phyloP scores from a whole-genome alignment of 371 early-diverging fungal species.

The Rhizomucor miehei region DNA sequence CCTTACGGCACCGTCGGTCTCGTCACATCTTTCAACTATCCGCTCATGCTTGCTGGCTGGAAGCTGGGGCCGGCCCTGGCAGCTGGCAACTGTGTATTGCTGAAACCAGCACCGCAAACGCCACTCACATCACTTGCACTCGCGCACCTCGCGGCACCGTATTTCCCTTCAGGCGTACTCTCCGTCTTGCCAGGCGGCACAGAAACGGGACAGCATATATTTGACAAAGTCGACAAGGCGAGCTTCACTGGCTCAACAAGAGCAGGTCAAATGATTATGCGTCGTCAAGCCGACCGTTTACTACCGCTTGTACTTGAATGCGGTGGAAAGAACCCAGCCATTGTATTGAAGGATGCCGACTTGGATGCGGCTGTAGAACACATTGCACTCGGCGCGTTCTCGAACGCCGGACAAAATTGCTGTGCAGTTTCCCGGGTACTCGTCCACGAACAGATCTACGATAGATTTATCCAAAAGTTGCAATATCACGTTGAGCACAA shows the following conservation, averaged over 20 bases:
- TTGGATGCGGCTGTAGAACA: conserved; percentile 63
- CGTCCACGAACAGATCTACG: conserved; percentile 69
- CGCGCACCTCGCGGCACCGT: conserved; percentile 26
- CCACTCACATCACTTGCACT: conserved; percentile 37
- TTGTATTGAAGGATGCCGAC: conserved; percentile 80
- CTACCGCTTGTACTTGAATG: conserved; percentile 78
- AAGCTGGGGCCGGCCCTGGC: conserved; percentile 85
- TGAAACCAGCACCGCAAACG: conserved; percentile 49
- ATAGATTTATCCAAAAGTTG: conserved; percentile 58
- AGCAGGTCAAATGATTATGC: conserved; percentile 74
- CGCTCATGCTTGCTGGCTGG: conserved; percentile 65
- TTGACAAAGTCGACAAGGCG: conserved; percentile 25
- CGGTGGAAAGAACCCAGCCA: conserved; percentile 86
- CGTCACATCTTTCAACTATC: conserved; percentile 40
- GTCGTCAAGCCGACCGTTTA: conserved; percentile 60
- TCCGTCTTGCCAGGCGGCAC: conserved; percentile 55
- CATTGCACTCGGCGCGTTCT: conserved; percentile 66
- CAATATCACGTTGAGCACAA: conserved; percentile 33
- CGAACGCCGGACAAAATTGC: conserved; percentile 87
- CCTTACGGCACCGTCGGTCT: conserved; percentile 70
- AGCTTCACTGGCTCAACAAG: conserved; percentile 66
- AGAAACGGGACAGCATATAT: conserved; percentile 21
- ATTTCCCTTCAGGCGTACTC: conserved; percentile 57
- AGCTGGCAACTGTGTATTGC: conserved; percentile 36
- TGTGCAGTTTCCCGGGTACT: conserved; percentile 81